Evolutionary conservation across 805 yeast genomes (phyloP), one percentile per base, ranked within the genome.

Genomic region (Candida peoriensis): DNA sequence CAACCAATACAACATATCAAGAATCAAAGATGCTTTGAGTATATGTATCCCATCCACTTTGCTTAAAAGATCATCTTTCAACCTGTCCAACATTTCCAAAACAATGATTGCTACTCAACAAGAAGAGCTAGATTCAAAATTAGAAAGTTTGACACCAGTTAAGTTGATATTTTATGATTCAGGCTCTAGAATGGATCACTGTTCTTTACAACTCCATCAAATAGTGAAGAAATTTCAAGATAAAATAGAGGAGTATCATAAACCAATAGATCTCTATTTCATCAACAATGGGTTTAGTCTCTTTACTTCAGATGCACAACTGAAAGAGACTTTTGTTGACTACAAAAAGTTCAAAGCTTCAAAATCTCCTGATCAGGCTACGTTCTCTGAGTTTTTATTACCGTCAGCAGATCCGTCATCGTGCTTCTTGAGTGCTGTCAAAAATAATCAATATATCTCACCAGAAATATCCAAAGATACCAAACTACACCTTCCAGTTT

Each of bases 11-110:
- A 69, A 78, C 25, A 72, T 68, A 38, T 58, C 72, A 5, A 84
- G 82, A 41, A 58, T 90, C 8, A 47, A 47, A 5, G 65, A 71
- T 24, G 75, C 97, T 0, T 61, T 85, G 28, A 86, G 85, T 53
- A 71, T 90, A 19, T 85, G 95, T 54, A 66, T 89, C 9, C 97
- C 97, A 1, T 81, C 96, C 12, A 90, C 97, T 1, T 64, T 90
- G 21, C 61, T 90, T 44, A 84, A 80, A 54, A 71, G 97, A 40
- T 29, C 41, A 3, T 46, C 54, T 2, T 53, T 53, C 46, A 46
- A 46, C 17, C 31, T 53, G 13, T 31, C 42, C n/a, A 53, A 53
- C 28, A 42, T 53, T 24, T 46, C 47, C 35, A 53, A 49, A 28
- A 53, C 58, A 5, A 53, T 53, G 58, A 45, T 44, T 12, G 30